Evolutionary conservation across 2,329 filamentous ascomycete species (phyloP).

Genomic region (Aspergillus unguis): DNA sequence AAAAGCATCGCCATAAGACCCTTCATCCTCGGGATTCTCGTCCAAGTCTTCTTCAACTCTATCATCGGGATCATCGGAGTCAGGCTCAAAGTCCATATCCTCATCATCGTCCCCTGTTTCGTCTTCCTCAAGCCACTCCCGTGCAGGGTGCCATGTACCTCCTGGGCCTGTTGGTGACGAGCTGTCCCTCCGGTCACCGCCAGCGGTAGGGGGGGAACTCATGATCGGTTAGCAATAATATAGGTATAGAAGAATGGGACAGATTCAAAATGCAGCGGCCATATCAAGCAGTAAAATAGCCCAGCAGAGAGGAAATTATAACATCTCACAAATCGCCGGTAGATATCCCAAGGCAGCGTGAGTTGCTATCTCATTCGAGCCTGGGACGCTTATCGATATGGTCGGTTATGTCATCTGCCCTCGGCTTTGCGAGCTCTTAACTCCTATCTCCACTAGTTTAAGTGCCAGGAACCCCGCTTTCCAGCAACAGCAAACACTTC

Average conservation of each 20-base stretch:
- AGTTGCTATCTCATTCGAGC: slow-evolving; percentile 9
- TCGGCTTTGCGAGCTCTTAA: slow-evolving; percentile 1
- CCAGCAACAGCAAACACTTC: background rate
- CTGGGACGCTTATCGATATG: slow-evolving; percentile 5
- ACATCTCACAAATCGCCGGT: too few relatives aligned
- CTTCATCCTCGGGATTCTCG: slow-evolving; percentile 28
- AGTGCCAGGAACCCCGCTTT: background rate
- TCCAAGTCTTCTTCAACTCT: slow-evolving; percentile 32
- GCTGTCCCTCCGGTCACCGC: slow-evolving; percentile 22
- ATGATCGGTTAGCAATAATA: slow-evolving; percentile 22
- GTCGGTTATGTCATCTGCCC: slow-evolving; percentile 1
- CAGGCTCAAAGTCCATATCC: slow-evolving; percentile 52
- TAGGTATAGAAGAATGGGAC: slow-evolving; percentile 1
- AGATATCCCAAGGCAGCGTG: background rate
- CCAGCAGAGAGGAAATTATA: background rate
- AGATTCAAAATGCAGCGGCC: slow-evolving; percentile 6
- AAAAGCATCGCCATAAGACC: slow-evolving; percentile 25
- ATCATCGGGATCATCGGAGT: slow-evolving; percentile 37
- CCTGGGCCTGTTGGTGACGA: slow-evolving; percentile 21
- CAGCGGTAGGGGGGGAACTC: slow-evolving; percentile 27
- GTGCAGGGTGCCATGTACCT: slow-evolving; percentile 35
- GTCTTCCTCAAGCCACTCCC: slow-evolving; percentile 40
- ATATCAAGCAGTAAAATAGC: slow-evolving; percentile 5
- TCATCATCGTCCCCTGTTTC: slow-evolving; percentile 43
- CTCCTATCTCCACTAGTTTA: slow-evolving; percentile 6